phyloP scores from a whole-genome alignment of 2,329 filamentous ascomycete species.

The Tolypocladium guangdongense region DNA sequence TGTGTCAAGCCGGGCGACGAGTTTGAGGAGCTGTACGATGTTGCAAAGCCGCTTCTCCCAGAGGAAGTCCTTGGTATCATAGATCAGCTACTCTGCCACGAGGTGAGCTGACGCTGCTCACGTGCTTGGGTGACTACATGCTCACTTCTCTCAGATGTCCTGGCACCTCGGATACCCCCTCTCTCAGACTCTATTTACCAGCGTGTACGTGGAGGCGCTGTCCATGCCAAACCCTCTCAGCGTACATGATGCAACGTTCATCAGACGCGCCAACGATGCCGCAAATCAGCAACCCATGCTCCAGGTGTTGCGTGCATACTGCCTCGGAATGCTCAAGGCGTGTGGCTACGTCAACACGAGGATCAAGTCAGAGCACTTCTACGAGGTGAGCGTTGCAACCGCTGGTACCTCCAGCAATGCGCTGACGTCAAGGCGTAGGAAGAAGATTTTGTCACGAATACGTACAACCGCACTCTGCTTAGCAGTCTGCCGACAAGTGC shows the following conservation, averaged over 20 bases:
- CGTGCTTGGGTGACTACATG: neutral
- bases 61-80: conserved; percentile 86
- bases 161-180: conserved; percentile 96
- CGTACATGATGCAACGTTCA: conserved; percentile 56
- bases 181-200: conserved; percentile 89
- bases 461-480: conserved; percentile 72
- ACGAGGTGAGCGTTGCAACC: conserved; percentile 51
- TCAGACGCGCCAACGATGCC: conserved; percentile 20
- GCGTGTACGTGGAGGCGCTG: conserved; percentile 77
- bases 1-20: conserved; percentile 67
- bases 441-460: conserved; percentile 91
- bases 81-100: conserved; percentile 81
- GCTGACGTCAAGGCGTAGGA: conserved; percentile 42
- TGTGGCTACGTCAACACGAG: conserved; percentile 69
- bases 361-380: conserved; percentile 77
- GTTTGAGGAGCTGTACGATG: conserved; percentile 76
- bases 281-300: conserved; percentile 36
- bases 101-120: conserved; percentile 40
- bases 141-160: conserved; percentile 53
- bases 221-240: conserved; percentile 57
- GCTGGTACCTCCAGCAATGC: neutral
- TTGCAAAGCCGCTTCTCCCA: conserved; percentile 54
- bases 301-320: conserved; percentile 71
- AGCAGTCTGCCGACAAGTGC: conserved; percentile 46
- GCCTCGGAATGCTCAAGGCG: conserved; percentile 70